Evolutionary conservation across 108 stramenopile species (phyloP), one percentile per base, ranked within the genome.

Genomic region (Skeletonema grethae): DNA sequence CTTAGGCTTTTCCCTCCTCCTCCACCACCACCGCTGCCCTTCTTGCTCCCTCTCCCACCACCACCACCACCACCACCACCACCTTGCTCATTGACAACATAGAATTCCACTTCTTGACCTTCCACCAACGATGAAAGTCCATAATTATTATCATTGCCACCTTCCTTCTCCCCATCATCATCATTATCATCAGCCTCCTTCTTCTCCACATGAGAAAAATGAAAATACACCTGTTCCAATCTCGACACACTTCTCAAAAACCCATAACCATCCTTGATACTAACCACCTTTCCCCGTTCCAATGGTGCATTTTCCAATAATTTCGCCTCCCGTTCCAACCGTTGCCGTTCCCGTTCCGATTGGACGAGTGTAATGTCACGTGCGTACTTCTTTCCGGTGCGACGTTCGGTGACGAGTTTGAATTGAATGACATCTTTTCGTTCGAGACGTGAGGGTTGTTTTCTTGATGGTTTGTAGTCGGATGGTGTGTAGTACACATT

Each of bases 101-200:
- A 63, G 61, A 91, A 94, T 69, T 91, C 79, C 73, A 93, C 67
- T 55, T 89, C 92, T 75, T 89, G 88, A 24, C 88, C 88, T 39
- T 79, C 84, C 63, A 69, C 38, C 56, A 32, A 28, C 62, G 53
- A 22, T 28, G n/a, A 2, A 24, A 24, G 50, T 30, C 10, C 31
- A 28, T 31, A 4, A n/a, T 61, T 34, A 30, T 63, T 55, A 45
- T 48, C 45, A 38, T 57, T 63, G 1, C 12, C 31, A 32, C 55
- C 55, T 29, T 10, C 38, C 38, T 2, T 11, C 25, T 81, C 73
- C 16, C 88, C 30, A 65, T 86, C 25, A 34, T 61, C 24, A 30
- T 63, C 62, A 43, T 63, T 55, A 43, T 46, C 45, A 38, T 45
- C 70, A 11, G 2, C 31, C 24, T 61, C 55, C 30, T 15, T 3